A percentile compares a stretch with the other conserved stretches of the same genome.
Evolutionary conservation across 2,329 filamentous ascomycete species (phyloP).

Genomic region (Fusarium napiforme): DNA sequence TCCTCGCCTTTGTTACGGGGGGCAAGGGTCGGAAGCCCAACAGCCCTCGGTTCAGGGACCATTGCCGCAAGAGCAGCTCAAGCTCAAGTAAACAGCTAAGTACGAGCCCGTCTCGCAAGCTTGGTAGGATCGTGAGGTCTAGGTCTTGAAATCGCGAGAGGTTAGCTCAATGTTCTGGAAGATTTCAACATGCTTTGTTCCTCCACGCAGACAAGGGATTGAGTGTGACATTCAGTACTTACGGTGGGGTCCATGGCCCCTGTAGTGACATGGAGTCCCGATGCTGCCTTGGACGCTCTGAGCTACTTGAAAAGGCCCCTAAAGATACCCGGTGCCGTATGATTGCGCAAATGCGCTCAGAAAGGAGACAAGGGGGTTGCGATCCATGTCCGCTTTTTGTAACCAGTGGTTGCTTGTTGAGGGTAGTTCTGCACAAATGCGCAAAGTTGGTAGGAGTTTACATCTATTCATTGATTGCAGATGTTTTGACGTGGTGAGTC

Average conservation of each 20-base stretch:
- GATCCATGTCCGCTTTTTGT: background rate
- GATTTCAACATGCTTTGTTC: background rate
- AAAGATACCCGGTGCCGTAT: rapidly evolving
- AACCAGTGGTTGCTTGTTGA: background rate
- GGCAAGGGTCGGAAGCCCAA: too few relatives aligned
- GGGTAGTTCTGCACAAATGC: background rate
- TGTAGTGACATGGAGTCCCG: background rate
- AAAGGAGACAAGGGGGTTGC: background rate
- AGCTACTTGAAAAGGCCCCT: too few relatives aligned
- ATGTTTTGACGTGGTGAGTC: rapidly evolving
- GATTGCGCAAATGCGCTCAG: background rate
- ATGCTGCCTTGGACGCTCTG: background rate
- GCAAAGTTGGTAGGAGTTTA: background rate
- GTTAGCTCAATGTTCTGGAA: background rate
- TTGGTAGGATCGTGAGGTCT: background rate
- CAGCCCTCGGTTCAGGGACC: too few relatives aligned
- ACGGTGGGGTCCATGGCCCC: rapidly evolving
- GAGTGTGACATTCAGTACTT: background rate
- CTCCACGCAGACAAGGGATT: background rate
- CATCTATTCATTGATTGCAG: too few relatives aligned
- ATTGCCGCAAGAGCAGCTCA: background rate
- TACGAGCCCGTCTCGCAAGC: background rate
- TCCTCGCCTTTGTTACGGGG: background rate
- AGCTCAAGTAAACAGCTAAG: background rate
- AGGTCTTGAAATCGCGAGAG: background rate